Base-by-base conservation (phyloP, 2,329 filamentous ascomycete genomes). In the Podosphaera aphanis region DNA sequence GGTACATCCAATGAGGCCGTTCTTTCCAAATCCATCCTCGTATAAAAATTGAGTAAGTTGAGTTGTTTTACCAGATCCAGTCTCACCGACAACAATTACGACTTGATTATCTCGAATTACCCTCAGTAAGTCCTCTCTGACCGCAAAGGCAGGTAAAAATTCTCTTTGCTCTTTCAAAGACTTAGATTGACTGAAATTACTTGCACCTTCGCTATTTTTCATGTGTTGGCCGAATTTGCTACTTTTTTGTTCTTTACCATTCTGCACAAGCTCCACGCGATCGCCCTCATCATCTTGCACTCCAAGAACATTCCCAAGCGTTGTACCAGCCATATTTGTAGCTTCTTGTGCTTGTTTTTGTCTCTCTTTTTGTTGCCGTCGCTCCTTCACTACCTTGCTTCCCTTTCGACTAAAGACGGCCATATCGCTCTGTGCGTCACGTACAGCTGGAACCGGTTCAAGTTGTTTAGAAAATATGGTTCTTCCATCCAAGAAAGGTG, bases 71-170 rank as follows among this genome's bases (percentile, higher is more conserved):
- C 90, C 90, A 0, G 88, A 95, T 3, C 90, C 90, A 1, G 90
- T 98, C 64, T 98, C 88, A 40, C 90, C 90, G 43, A 98, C 85
- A 2, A 95, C 88, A 52, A 98, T 92, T 37, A 92, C 75, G 44
- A 98, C 90, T 60, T 98, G 90, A 56, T 98, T 95, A 62, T 98
- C 90, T 49, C 88, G 71, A 52, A 98, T 92, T 5, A 95, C 84
- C 43, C 84, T 73, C 45, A 98, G 65, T 5, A 98, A 66, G 52
- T 98, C 88, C 60, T 98, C 90, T 33, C 92, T 73, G 2, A 98
- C 90, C 0, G 90, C 90, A 66, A 98, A 98, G 0, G 92, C 92
- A 0, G 90, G 90, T 5, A 98, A 66, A 55, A 78, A 98, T 57
- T 98, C 83, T 54, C 90, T 73, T 61, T 98, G 90, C 60, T 98